Evolutionary conservation across 1,284 basidiomycete genomes (phyloP), one percentile per base, ranked within the genome.

Genomic region (Serendipita sp.): DNA sequence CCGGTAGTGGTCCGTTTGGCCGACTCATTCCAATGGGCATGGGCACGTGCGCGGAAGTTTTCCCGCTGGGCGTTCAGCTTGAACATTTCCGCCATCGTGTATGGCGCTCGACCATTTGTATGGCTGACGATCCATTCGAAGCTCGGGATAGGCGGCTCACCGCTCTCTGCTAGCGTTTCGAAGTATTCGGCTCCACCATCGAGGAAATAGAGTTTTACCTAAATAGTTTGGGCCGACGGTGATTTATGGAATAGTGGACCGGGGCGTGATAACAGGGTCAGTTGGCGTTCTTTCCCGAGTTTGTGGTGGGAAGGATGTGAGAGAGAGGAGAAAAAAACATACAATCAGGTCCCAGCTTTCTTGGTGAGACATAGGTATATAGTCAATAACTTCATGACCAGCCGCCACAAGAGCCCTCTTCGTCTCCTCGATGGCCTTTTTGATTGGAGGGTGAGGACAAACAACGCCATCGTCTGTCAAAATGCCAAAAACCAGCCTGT

Each of bases 381-480:
- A 80, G 62, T 73, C 67, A 26, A 81, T 73, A 8, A 81, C 76
- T 61, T 81, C 76, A 69, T 85, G 83, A 2, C 83, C 82, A 1
- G 78, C 78, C 8, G 72, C 74, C 61, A 74, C 67, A 43, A 85
- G 70, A 8, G 75, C 77, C 12, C 72, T 69, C 66, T 75, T 77
- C 61, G 74, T 74, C 62, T 68, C 72, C 65, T 74, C 69, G 66
- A 84, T 64, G 10, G 79, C 81, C 42, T 76, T 72, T 2, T 69
- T 67, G 62, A 83, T 76, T 0, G 83, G 81, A 32, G 82, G 80
- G 63, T 80, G 78, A 8, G 83, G 82, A 34, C 71, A 70, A 17
- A 80, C 79, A 30, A 80, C 74, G 3, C 79, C 80, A 66, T 84
- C 81, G 65, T 83, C 77, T 72, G 74, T 75, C 64, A 83, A 71